Evolutionary conservation across 352 stramenopile genomes (phyloP).

Genomic region (Globisporangium uncinulatum): DNA sequence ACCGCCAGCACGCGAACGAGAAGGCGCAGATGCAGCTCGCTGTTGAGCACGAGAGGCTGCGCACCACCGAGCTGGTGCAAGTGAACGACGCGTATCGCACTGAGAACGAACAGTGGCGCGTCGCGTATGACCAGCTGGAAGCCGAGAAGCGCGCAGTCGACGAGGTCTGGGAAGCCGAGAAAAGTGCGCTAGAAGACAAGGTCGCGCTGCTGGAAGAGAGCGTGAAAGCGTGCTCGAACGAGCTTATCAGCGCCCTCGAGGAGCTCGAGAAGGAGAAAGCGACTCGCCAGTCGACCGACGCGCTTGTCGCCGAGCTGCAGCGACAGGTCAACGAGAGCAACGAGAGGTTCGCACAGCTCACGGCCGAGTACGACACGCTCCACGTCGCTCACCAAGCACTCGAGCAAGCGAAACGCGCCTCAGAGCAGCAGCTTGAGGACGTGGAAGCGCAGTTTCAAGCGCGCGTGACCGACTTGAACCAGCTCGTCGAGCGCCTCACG

Average conservation of each 20-base stretch:
- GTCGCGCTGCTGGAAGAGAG: slow-evolving; percentile 42
- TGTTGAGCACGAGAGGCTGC: slow-evolving; percentile 58
- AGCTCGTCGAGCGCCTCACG: slow-evolving; percentile 15
- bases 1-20: slow-evolving; percentile 62
- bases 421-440: slow-evolving; percentile 17
- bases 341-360: slow-evolving; percentile 48
- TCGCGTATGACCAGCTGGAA: slow-evolving; percentile 56
- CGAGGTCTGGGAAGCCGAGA: slow-evolving; percentile 37
- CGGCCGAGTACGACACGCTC: slow-evolving; percentile 44
- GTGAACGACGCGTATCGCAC: slow-evolving; percentile 38
- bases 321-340: slow-evolving; percentile 51
- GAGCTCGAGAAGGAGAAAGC: slow-evolving; percentile 47
- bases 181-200: slow-evolving; percentile 46
- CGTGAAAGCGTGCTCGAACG: slow-evolving; percentile 37
- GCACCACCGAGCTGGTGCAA: slow-evolving; percentile 33
- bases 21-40: slow-evolving; percentile 74
- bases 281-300: slow-evolving; percentile 23
- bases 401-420: slow-evolving; percentile 18
- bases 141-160: slow-evolving; percentile 38
- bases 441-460: slow-evolving; percentile 17
- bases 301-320: slow-evolving; percentile 39
- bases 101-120: slow-evolving; percentile 54
- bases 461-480: slow-evolving; percentile 25
- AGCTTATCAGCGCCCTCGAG: slow-evolving; percentile 41
- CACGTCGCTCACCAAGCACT: slow-evolving; percentile 28